A percentile compares a stretch with the other conserved stretches of the same genome.
phyloP scores from a whole-genome alignment of 2,329 filamentous ascomycete species.

The Capronia epimyces region DNA sequence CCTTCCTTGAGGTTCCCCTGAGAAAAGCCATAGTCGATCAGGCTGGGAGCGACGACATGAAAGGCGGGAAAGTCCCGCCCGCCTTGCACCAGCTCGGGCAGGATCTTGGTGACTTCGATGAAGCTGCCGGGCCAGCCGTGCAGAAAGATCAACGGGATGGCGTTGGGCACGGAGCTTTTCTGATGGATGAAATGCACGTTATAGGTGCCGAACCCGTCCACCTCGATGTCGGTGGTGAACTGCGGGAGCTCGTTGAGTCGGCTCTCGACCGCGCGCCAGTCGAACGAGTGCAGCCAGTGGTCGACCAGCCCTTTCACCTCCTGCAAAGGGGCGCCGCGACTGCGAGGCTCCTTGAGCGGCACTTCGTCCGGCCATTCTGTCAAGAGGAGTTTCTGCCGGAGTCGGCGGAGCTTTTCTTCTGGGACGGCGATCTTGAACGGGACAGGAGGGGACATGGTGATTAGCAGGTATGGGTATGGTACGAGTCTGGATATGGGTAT shows the following conservation, averaged over 20 bases:
- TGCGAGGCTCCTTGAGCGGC: not conserved
- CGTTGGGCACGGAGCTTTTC: constrained; percentile 26
- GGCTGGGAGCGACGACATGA: constrained; percentile 45
- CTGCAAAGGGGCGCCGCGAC: constrained; percentile 35
- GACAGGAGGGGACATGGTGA: not conserved
- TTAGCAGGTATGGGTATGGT: too few relatives aligned
- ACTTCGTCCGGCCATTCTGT: constrained; percentile 17
- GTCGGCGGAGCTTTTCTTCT: constrained; percentile 31
- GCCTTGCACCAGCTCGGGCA: constrained; percentile 43
- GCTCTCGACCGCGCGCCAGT: constrained; percentile 58
- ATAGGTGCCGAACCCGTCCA: constrained; percentile 62
- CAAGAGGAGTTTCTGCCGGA: constrained; percentile 35
- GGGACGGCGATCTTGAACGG: constrained; percentile 34
- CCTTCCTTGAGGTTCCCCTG: constrained; percentile 33
- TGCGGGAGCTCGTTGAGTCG: constrained; percentile 57
- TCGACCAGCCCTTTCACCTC: constrained; percentile 36
- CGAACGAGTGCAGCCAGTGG: constrained; percentile 42
- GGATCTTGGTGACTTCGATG: constrained; percentile 52
- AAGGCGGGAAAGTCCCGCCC: constrained; percentile 33
- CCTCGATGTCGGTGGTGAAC: constrained; percentile 42
- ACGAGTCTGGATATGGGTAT: too few relatives aligned
- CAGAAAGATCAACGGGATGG: constrained; percentile 35
- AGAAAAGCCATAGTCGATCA: constrained; percentile 9
- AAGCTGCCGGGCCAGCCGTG: constrained; percentile 39
- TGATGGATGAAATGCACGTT: constrained; percentile 37